These are phyloP conservation scores for Pseudoturritis turrita DNA, from an alignment of 345 rosid genomes.

Conservation along the genomic window DNA sequence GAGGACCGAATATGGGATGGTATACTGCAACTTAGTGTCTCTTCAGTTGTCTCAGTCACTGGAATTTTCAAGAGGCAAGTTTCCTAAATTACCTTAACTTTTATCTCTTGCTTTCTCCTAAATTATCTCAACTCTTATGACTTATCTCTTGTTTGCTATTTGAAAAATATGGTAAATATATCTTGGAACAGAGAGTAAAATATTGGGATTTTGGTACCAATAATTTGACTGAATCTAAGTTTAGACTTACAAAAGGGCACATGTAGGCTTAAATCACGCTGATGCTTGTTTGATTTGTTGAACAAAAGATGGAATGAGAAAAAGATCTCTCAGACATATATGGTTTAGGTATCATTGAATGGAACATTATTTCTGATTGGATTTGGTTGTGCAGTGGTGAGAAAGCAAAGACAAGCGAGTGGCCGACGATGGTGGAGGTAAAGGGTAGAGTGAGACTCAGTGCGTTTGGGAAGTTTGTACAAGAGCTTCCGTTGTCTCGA, in stretches of 20 bases:
- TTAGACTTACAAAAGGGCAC: not conserved
- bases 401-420: slow-evolving; percentile 56
- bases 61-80: slow-evolving; percentile 75
- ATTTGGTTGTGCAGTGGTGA: slow-evolving; percentile 67
- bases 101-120: not conserved
- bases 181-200: not conserved
- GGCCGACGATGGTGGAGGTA: slow-evolving; percentile 70
- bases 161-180: not conserved
- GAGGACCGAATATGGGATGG: slow-evolving; percentile 79
- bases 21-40: slow-evolving; percentile 53
- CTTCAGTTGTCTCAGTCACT: slow-evolving; percentile 45
- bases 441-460: slow-evolving; percentile 91
- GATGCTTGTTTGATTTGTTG: not conserved
- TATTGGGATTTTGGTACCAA: not conserved
- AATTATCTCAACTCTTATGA: not conserved
- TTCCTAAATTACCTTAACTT: not conserved
- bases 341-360: not conserved
- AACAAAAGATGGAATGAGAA: not conserved
- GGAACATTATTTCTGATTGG: slow-evolving; percentile 1
- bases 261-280: not conserved
- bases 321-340: not conserved
- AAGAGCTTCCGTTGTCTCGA: slow-evolving; percentile 86
- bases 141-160: not conserved
- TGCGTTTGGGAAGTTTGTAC: slow-evolving; percentile 94
- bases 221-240: not conserved